Base-by-base conservation (phyloP, 2,329 filamentous ascomycete species). In the Neodidymelliopsis sp. region DNA sequence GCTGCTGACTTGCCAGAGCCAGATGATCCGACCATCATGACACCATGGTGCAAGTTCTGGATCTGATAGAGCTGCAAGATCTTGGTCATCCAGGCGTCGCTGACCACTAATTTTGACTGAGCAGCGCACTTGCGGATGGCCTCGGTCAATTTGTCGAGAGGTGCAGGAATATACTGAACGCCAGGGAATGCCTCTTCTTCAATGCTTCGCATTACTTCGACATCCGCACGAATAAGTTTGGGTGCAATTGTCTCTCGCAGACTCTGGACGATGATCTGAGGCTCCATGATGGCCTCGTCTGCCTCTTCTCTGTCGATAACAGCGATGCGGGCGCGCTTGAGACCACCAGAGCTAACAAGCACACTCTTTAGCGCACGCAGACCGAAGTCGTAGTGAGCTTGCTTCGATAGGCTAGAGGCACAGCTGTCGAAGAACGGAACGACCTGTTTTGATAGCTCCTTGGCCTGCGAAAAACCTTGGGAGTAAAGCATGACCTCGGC, bases 401-500 rank as follows among this genome's bases (percentile, higher is more conserved):
- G 95, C 71, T 97, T 97, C 1, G 93, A 96, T 20, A 99, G 78
- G 52, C 82, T 83, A 18, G 79, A 81, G 6, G 90, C 80, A 71
- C 95, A 99, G 66, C 89, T 86, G 69, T 99, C 94, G 75, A 99
- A 99, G 81, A 99, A 99, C 0, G 94, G 95, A 18, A 99, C 94
- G 0, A 93, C 95, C 64, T 97, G 91, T 70, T 93, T 94, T 2
- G 94, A 96, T 4, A 99, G 81, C 51, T 87, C 80, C 76, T 97
- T 99, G 25, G 94, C 94, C 73, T 96, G 91, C 65, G 90, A 95
- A 81, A 99, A 99, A 68, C 94, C 94, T 74, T 99, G 94, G 1
- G 95, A 99, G 81, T 97, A 99, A 25, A 99, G 85, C 95, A 99
- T 99, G 66, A 99, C 94, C 78, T 99, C 94, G 25, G 94, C 91